These are phyloP conservation scores for Actinidia chinensis DNA, from an alignment of 179 eudicot genomes.

Conservation along the genomic window DNA sequence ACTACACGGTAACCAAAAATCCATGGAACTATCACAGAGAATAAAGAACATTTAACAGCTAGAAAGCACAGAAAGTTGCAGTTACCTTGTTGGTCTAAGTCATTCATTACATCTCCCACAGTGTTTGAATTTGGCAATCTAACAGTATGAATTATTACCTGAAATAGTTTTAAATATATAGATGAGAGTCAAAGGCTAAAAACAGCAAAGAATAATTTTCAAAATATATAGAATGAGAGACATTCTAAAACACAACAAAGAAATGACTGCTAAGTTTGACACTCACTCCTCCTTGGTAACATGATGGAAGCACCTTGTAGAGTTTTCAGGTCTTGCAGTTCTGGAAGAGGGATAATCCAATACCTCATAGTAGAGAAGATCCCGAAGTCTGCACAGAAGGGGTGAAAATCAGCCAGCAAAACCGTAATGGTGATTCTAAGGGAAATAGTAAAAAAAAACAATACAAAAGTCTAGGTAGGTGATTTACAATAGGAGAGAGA, in stretches of 20 bases:
- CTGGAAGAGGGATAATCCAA: conserved; percentile 93
- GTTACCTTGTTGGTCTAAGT: conserved; percentile 81
- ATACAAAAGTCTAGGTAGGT: neutral
- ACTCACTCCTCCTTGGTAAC: conserved; percentile 80
- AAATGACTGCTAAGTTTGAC: neutral
- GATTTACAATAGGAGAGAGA: neutral
- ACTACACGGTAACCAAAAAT: neutral
- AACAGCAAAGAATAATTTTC: too few relatives aligned
- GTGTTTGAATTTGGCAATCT: conserved; percentile 90
- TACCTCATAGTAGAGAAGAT: conserved; percentile 89
- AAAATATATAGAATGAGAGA: neutral
- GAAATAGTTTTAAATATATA: conserved; percentile 37
- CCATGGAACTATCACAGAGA: neutral
- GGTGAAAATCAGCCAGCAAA: conserved; percentile 11
- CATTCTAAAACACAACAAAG: neutral
- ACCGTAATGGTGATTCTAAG: neutral
- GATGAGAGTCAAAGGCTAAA: too few relatives aligned
- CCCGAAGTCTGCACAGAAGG: conserved; percentile 58
- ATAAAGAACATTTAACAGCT: neutral
- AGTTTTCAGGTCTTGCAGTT: conserved; percentile 83
- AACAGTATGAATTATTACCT: conserved; percentile 72
- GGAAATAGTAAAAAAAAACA: neutral
- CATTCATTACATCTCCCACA: conserved; percentile 84
- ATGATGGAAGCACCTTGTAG: conserved; percentile 80
- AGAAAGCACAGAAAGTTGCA: neutral